Base-by-base conservation (phyloP, 2,329 filamentous ascomycete genomes). In the Cryoendolithus antarcticus region DNA sequence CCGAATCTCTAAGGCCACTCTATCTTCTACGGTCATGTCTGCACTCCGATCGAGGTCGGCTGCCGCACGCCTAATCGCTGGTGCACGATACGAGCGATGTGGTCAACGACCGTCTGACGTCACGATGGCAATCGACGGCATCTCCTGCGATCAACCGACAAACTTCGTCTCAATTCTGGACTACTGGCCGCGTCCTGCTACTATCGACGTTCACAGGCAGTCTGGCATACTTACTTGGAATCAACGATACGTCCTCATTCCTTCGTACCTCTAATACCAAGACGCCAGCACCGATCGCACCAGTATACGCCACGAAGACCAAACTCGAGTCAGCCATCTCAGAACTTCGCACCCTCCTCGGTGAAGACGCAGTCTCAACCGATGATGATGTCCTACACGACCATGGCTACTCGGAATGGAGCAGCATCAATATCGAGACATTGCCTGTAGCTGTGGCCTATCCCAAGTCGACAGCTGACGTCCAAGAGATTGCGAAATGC, bases 361-460 rank as follows among this genome's bases (percentile, higher is more conserved):
- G 76, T 12, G 64, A 75, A 31, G 75, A 79, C 38, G 58, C 68
- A 2, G 71, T 84, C 35, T 77, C 68, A 49, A 75, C 72, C 9
- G 78, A 84, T 49, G 64, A 73, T 33, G 75, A 79, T 32, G 76
- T 77, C 34, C 61, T 83, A 2, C 69, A 74, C 11, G 60, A 65
- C 34, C 80, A 84, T 52, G 77, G 79, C 9, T 77, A 74, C 56
- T 82, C 78, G 0, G 79, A 82, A 53, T 82, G 77, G 77, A 81
- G 77, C 0, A 74, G 75, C 1, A 71, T 78, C 48, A 83, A 84
- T 51, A 73, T 75, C 21, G 66, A 75, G 24, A 68, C 67, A 12
- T 63, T 80, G 1, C 77, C 80, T 0, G 70, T 80, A 4, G 77
- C 79, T 1, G 68, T 84, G 7, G 74, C 74, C 2, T 79, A 79